Conservation (phyloP, 2,329 filamentous ascomycete species). For the Dactylellina drechsleri region DNA sequence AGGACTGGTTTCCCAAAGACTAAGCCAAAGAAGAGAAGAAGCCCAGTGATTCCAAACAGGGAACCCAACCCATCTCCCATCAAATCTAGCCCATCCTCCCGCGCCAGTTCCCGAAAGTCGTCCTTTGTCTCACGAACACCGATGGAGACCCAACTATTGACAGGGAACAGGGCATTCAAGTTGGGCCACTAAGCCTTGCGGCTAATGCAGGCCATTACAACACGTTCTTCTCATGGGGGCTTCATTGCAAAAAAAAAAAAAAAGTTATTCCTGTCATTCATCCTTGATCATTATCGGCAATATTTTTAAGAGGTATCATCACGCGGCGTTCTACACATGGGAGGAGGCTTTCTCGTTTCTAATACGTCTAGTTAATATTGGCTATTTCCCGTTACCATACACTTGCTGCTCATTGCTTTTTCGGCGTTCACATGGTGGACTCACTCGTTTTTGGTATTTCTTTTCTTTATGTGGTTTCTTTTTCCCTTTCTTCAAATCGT, state of each 20-base stretch:
- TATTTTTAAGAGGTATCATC: slow-evolving; percentile 28
- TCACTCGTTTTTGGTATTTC: slow-evolving; percentile 42
- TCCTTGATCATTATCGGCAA: slow-evolving; percentile 14
- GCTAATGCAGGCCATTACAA: not conserved
- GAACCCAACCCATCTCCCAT: slow-evolving; percentile 48
- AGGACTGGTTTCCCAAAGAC: slow-evolving; percentile 60
- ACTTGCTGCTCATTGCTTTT: slow-evolving; percentile 25
- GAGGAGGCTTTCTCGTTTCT: slow-evolving; percentile 23
- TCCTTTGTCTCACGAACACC: slow-evolving; percentile 32
- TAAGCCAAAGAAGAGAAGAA: slow-evolving; percentile 52
- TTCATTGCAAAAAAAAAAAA: slow-evolving; percentile 4
- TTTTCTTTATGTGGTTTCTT: slow-evolving; percentile 13
- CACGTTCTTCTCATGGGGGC: slow-evolving; percentile 5
- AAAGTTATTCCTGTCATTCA: slow-evolving; percentile 39
- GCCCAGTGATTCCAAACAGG: slow-evolving; percentile 50
- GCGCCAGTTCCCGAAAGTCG: slow-evolving; percentile 38
- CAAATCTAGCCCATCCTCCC: slow-evolving; percentile 32
- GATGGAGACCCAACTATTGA: slow-evolving; percentile 44
- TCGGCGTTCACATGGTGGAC: slow-evolving; percentile 33
- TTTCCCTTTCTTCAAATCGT: not conserved
- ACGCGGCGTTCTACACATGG: slow-evolving; percentile 21
- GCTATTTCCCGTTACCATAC: slow-evolving; percentile 39
- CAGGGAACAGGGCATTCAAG: slow-evolving; percentile 20
- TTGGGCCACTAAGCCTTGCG: slow-evolving; percentile 17
- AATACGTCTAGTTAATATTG: slow-evolving; percentile 14